Base-by-base conservation (phyloP, 2,329 filamentous ascomycete genomes). In the Epichloe coenophiala region DNA sequence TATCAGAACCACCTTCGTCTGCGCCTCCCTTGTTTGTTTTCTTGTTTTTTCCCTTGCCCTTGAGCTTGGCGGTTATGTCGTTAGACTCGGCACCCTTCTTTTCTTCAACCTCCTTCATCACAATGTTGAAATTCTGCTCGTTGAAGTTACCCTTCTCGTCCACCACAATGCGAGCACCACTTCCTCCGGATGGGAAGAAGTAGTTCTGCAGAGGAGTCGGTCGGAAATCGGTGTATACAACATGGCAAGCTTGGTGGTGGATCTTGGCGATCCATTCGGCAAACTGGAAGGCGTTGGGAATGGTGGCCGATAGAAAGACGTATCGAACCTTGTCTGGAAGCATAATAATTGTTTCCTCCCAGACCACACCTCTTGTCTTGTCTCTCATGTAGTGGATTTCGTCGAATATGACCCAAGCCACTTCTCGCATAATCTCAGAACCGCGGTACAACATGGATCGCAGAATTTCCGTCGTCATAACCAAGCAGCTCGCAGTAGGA, bases 381-480 rank as follows among this genome's bases (percentile, higher is more conserved):
- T 98, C 93, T 62, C 93, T 83, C 81, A 98, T 84, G 69, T 98
- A 98, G 68, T 98, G 93, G 55, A 98, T 95, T 68, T 98, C 93
- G 68, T 98, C 93, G 60, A 98, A 98, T 2, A 98, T 75, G 2
- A 98, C 94, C 93, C 93, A 98, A 13, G 86, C 90, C 2, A 98
- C 94, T 71, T 98, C 93, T 58, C 93, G 88, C 91, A 98, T 98
- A 57, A 98, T 97, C 71, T 98, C 93, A 0, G 93, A 97, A 53
- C 93, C 93, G 58, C 93, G 81, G 68, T 98, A 98, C 69, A 98
- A 67, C 93, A 98, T 98, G 17, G 91, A 97, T 46, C 93, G 85
- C 64, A 98, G 69, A 88, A 98, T 98, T 72, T 98, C 93, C 0
- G 93, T 98, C 1, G 93, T 98, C 93, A 98, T 98, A 61, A 98